Evolutionary conservation across 441 rosid genomes (phyloP).

Genomic region (Manihot esculenta): DNA sequence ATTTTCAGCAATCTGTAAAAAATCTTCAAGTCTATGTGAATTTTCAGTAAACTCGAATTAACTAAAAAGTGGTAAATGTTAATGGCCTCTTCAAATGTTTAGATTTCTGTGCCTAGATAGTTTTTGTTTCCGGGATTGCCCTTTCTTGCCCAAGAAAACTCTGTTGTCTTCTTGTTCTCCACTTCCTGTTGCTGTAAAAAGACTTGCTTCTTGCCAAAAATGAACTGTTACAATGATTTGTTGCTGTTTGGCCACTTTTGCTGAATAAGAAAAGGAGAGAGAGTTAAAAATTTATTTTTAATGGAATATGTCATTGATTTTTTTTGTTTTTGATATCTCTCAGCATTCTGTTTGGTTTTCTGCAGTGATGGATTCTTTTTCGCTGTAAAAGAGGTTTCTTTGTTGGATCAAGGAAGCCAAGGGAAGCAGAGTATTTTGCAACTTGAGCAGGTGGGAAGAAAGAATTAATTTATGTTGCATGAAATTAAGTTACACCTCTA

Average conservation of each 20-base stretch:
- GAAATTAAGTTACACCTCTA: background rate
- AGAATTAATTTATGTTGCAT: slow-evolving; percentile 1
- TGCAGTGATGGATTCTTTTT: slow-evolving; percentile 47
- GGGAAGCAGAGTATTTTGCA: slow-evolving; percentile 44
- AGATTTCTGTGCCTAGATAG: background rate
- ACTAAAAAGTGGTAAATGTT: too few relatives aligned
- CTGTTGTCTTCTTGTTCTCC: too few relatives aligned
- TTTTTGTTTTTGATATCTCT: background rate
- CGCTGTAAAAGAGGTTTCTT: slow-evolving; percentile 50
- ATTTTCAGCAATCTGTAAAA: background rate
- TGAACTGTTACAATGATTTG: background rate
- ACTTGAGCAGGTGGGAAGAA: slow-evolving; percentile 39
- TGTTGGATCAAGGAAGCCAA: slow-evolving; percentile 42
- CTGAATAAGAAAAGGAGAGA: too few relatives aligned
- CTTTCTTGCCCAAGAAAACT: background rate
- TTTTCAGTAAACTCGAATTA: background rate
- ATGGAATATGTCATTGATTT: background rate
- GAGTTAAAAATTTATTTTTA: background rate
- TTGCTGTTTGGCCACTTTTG: too few relatives aligned
- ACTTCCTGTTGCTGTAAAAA: too few relatives aligned
- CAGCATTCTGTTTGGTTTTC: background rate
- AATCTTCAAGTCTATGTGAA: background rate
- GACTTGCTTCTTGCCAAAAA: background rate
- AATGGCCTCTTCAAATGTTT: background rate
- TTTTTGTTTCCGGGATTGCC: background rate